Base-by-base conservation (phyloP, 805 yeast genomes). In the Metschnikowia cubensis region DNA sequence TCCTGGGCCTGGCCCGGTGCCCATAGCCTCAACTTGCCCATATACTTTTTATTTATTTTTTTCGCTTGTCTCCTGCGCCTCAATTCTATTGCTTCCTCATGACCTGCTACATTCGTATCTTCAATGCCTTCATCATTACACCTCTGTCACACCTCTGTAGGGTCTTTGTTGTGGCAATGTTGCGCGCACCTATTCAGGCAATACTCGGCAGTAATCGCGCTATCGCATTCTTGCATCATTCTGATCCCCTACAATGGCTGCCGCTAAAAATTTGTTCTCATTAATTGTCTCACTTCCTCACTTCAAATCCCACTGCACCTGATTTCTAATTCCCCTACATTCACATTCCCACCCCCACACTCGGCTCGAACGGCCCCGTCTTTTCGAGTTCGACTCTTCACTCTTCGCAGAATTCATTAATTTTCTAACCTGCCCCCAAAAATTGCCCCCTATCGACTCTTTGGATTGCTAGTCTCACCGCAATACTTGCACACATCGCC, bases 221-320 rank as follows among this genome's bases (percentile, higher is more conserved):
- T n/a, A 15, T 22, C 42, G 42, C 42, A 38, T 15, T 22, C 42
- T 38, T 22, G 42, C 42, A 22, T 38, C 45, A 41, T 32, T 32
- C 36, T 18, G 29, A 41, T 41, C 45, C 42, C 44, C 45, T 41
- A 41, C 45, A 41, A 31, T 18, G 35, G 45, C 45, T 20, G 45
- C 45, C 45, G 45, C 45, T 41, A 41, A 41, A 41, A 41, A 32
- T 41, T 41, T 41, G 17, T 41, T 20, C 36, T 41, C 45, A 40
- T 13, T 40, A 41, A 25, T 41, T 41, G 45, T 41, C 45, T 41
- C 45, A 41, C 45, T 41, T 32, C 14, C 45, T 32, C 36, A 41
- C 35, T 41, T 32, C 45, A 18, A 29, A 40, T 18, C 36, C 45
- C 45, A 10, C 42, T 41, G 35, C 45, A 32, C 45, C 36, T 7